A percentile compares a stretch with the other conserved stretches of the same genome.
phyloP scores from a whole-genome alignment of 1,284 basidiomycete genomes.

The Vanrija sp. region DNA sequence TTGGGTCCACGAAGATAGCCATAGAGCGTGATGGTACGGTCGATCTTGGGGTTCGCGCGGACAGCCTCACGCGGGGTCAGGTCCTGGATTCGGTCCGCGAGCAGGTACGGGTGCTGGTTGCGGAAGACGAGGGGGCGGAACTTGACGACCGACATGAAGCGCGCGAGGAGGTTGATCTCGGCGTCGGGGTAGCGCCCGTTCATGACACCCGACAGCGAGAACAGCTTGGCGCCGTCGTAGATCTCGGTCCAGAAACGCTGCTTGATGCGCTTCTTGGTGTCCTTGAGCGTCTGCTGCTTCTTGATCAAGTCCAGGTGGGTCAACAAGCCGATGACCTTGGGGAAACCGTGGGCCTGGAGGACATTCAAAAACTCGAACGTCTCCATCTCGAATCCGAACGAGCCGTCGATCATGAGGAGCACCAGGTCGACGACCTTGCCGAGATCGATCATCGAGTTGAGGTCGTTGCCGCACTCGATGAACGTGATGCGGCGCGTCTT shows the following conservation, averaged over 20 bases:
- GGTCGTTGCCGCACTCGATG: slow-evolving; percentile 94
- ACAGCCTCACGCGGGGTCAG: slow-evolving; percentile 84
- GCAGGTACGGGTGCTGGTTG: slow-evolving; percentile 87
- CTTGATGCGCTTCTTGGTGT: slow-evolving; percentile 92
- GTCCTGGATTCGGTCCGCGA: slow-evolving; percentile 95
- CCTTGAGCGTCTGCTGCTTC: slow-evolving; percentile 78
- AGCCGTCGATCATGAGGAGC: slow-evolving; percentile 94
- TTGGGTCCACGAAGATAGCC: slow-evolving; percentile 93
- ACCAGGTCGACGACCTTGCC: slow-evolving; percentile 96
- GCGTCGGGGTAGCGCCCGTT: slow-evolving; percentile 97
- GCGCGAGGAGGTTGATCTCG: slow-evolving; percentile 91
- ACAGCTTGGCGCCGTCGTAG: slow-evolving; percentile 96
- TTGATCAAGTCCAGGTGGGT: slow-evolving; percentile 97
- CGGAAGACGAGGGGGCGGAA: slow-evolving; percentile 96
- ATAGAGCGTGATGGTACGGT: slow-evolving; percentile 87
- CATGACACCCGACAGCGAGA: slow-evolving; percentile 95
- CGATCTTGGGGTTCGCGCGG: slow-evolving; percentile 70
- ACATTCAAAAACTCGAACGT: slow-evolving; percentile 98
- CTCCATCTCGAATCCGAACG: slow-evolving; percentile 99
- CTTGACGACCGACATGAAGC: slow-evolving; percentile 98
- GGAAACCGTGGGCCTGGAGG: slow-evolving; percentile 94
- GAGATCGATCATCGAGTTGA: slow-evolving; percentile 97
- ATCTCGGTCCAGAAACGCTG: slow-evolving; percentile 99
- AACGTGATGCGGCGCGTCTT: slow-evolving; percentile 92
- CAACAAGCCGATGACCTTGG: slow-evolving; percentile 94